Evolutionary conservation across 805 yeast species (phyloP), one percentile per base, ranked within the genome.

Genomic region (Ogataea methanolica): DNA sequence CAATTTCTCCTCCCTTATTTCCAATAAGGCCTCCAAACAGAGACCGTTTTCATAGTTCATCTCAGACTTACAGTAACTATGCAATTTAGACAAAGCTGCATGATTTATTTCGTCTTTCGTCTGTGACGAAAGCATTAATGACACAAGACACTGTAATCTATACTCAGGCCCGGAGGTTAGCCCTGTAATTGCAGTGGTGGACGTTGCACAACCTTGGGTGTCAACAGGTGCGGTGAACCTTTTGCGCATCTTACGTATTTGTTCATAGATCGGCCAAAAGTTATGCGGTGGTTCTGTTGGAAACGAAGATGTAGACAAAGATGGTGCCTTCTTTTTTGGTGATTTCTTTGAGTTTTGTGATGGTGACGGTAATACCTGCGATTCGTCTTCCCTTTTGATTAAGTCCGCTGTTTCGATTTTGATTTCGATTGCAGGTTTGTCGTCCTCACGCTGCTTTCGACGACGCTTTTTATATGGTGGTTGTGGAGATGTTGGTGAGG

Each of bases 101-200:
- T 74, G 85, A 51, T 88, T 91, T 42, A 83, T 79, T 62, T 88
- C 96, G 64, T 91, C 98, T 60, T 86, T 90, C 2, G 98, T 91
- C 56, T 91, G 97, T 0, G 97, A 78, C 9, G 96, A 87, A 31
- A 91, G 78, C 91, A 91, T 87, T 44, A 91, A 72, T 3, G 96
- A 82, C 0, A 90, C 73, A 33, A 91, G 71, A 34, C 88, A 70
- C 63, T 90, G 97, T 59, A 83, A 84, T 43, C 97, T 72, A 58
- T 66, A 79, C 1, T 65, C 54, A 16, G 61, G 59, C 1, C 81
- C 79, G 29, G 68, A 62, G 8, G 58, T 53, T 1, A 58, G 51
- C 3, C 58, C 67, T 7, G 75, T 66, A 16, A 78, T 68, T 4
- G 73, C 63, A 21, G 70, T 67, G 0, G 82, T 79, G 42, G 79